These are phyloP conservation scores for Chalaropsis ovoidea DNA, from an alignment of 2,329 filamentous ascomycete genomes.

Conservation along the genomic window DNA sequence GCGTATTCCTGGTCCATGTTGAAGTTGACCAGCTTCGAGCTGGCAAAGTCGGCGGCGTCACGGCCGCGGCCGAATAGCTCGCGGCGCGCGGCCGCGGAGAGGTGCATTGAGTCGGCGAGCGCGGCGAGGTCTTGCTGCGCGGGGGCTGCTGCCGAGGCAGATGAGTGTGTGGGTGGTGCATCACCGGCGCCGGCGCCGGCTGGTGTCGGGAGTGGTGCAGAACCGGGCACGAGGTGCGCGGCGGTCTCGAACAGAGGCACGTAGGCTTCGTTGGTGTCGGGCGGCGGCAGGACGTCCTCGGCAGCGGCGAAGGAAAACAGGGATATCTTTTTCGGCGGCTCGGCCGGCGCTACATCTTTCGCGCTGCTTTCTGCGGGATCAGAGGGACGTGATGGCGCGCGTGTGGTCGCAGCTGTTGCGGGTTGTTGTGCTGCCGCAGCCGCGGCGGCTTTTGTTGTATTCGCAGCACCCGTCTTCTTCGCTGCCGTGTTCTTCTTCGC, in stretches of 20 bases:
- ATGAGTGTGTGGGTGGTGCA: too few relatives aligned
- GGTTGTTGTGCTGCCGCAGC: neutral
- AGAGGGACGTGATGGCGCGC: neutral
- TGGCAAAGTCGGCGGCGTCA: constrained; percentile 36
- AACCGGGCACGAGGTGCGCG: constrained; percentile 31
- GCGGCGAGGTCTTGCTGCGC: constrained; percentile 26
- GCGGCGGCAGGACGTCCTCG: constrained; percentile 27
- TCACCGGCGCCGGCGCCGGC: constrained; percentile 31
- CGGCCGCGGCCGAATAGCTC: constrained; percentile 72
- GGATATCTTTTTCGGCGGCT: constrained; percentile 43
- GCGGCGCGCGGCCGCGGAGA: constrained; percentile 64
- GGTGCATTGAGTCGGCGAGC: constrained; percentile 69
- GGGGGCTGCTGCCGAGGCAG: constrained; percentile 26
- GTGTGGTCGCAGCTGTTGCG: neutral
- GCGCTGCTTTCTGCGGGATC: neutral
- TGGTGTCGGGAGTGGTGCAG: constrained; percentile 22
- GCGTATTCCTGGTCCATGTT: constrained; percentile 81
- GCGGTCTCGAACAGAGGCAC: constrained; percentile 42
- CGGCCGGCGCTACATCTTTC: neutral
- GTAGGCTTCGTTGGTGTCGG: constrained; percentile 34
- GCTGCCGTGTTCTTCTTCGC: constrained; percentile 54
- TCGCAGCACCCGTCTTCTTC: constrained; percentile 26
- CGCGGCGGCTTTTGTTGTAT: neutral
- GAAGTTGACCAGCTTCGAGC: constrained; percentile 68
- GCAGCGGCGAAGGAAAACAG: constrained; percentile 56